Evolutionary conservation across 179 eudicot species (phyloP).

Genomic region (Gypsophila paniculata): DNA sequence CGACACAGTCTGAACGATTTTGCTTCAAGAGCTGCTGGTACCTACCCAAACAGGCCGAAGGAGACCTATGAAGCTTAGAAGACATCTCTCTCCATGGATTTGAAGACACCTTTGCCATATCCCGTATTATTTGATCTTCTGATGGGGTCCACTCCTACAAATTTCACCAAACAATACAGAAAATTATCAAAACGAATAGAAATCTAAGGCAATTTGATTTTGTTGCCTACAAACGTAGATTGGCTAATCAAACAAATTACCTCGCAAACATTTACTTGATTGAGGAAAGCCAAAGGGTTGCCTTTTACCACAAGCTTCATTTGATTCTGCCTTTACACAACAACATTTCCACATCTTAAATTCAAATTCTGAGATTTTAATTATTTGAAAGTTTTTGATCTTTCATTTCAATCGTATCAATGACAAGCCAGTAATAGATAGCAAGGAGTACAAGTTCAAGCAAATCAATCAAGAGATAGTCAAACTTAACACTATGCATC

Average conservation of each 20-base stretch:
- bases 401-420: too few relatives aligned
- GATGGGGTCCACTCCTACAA: background rate
- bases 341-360: too few relatives aligned
- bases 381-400: too few relatives aligned
- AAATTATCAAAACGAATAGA: background rate
- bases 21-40: background rate
- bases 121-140: background rate
- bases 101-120: background rate
- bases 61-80: background rate
- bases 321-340: background rate
- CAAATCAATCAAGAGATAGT: conserved; percentile 1
- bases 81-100: background rate
- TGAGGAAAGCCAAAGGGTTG: background rate
- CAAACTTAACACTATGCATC: conserved; percentile 4
- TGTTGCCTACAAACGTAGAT: background rate
- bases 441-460: background rate
- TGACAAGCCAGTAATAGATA: background rate
- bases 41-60: background rate
- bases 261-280: background rate
- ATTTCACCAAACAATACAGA: background rate
- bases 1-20: background rate
- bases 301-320: background rate
- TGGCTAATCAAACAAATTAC: background rate
- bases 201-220: background rate
- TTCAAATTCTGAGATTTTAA: too few relatives aligned